These are phyloP conservation scores for Mucor indicus DNA, from an alignment of 371 early-diverging fungal species.

Conservation along the genomic window DNA sequence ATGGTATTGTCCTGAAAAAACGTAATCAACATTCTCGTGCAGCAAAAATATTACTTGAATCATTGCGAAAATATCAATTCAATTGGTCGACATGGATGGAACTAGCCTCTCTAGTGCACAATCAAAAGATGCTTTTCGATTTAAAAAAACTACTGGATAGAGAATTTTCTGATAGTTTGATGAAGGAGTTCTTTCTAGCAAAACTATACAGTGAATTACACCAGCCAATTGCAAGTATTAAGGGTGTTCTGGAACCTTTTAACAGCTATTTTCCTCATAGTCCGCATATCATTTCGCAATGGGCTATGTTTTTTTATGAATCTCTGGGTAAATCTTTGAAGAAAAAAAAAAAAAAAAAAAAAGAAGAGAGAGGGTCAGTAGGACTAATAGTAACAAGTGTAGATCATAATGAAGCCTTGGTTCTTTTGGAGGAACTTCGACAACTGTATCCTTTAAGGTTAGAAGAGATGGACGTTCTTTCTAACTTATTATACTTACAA, in stretches of 20 bases:
- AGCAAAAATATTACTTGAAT: constrained; percentile 55
- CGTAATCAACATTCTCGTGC: constrained; percentile 51
- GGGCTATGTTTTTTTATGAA: constrained; percentile 52
- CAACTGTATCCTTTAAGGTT: constrained; percentile 70
- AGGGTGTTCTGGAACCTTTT: constrained; percentile 25
- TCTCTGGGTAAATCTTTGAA: constrained; percentile 19
- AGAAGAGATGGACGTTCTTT: constrained; percentile 85
- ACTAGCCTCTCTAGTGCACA: constrained; percentile 53
- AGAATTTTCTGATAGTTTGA: constrained; percentile 38
- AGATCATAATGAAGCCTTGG: constrained; percentile 73
- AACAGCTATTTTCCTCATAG: constrained; percentile 50
- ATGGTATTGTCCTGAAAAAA: constrained; percentile 53
- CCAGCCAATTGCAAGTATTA: constrained; percentile 20
- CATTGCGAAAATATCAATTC: constrained; percentile 68
- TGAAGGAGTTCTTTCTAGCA: constrained; percentile 62
- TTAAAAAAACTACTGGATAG: constrained; percentile 20
- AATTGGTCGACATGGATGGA: constrained; percentile 95
- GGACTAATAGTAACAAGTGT: neutral
- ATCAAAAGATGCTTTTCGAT: constrained; percentile 21
- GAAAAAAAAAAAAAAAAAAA: no score
- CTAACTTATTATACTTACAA: constrained; percentile 86
- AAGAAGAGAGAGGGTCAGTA: no score
- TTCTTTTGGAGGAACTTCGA: constrained; percentile 68
- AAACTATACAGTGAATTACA: constrained; percentile 45
- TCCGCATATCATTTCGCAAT: constrained; percentile 57